Percentiles rank a stretch among this genome's conserved stretches.
Evolutionary conservation across 202 grass and related monocot genomes (phyloP).

Genomic region (Zoysia matrella): DNA sequence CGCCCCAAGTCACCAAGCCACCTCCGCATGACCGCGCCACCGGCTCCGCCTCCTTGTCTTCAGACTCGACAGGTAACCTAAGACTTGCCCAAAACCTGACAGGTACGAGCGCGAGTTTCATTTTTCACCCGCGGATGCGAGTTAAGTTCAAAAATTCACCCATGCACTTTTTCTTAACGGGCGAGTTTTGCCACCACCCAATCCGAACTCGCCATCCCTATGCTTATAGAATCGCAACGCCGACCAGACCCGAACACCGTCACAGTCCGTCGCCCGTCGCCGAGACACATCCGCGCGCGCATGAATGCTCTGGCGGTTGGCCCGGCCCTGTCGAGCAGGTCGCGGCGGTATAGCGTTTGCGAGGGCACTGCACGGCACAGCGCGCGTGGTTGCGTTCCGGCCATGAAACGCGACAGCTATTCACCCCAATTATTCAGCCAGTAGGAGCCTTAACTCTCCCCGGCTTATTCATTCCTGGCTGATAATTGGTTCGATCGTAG

Average conservation of each 20-base stretch:
- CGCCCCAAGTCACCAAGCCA: no score
- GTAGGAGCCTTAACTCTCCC: neutral
- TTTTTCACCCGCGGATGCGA: no score
- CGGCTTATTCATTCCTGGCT: constrained; percentile 5
- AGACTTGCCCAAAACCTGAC: no score
- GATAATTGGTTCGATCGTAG: neutral
- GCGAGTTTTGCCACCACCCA: no score
- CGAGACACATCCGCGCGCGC: constrained; percentile 23
- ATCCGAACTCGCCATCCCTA: no score
- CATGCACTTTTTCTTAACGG: no score
- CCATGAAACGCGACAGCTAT: constrained; percentile 35
- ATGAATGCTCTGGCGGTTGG: constrained; percentile 43
- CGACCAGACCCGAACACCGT: neutral
- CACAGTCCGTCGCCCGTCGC: neutral
- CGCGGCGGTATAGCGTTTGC: constrained; percentile 8
- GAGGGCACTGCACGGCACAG: constrained; percentile 22
- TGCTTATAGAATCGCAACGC: neutral
- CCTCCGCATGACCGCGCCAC: no score
- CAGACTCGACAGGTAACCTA: no score
- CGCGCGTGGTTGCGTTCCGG: neutral
- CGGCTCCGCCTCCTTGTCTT: no score
- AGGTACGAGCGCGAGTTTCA: no score
- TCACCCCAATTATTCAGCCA: constrained; percentile 36
- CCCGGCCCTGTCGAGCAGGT: constrained; percentile 44
- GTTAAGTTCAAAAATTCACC: no score